These are phyloP conservation scores for Sanghuangporus weigelae DNA, from an alignment of 1,284 basidiomycete genomes.

Conservation along the genomic window DNA sequence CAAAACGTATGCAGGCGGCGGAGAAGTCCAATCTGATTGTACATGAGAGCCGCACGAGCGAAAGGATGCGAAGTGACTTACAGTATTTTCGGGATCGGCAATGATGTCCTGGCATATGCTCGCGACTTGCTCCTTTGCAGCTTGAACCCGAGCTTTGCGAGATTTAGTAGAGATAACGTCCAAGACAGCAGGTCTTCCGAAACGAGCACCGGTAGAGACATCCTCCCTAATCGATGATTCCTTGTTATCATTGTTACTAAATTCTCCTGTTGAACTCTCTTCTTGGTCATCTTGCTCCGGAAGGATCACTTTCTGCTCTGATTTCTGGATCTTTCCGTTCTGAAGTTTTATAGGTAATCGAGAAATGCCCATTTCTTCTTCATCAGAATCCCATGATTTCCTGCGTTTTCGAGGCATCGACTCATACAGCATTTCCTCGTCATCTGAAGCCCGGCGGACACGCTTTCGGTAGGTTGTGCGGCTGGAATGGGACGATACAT, in stretches of 20 bases:
- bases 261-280: conserved; percentile 36
- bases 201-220: conserved; percentile 70
- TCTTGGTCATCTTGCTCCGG: conserved; percentile 25
- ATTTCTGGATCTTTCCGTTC: conserved; percentile 68
- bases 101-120: conserved; percentile 86
- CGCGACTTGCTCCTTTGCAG: conserved; percentile 88
- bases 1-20: conserved; percentile 85
- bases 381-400: conserved; percentile 39
- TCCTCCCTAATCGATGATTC: conserved; percentile 46
- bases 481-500: conserved; percentile 21
- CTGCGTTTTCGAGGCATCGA: conserved; percentile 46
- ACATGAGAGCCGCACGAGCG: conserved; percentile 16
- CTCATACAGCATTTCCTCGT: conserved; percentile 67
- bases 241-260: conserved; percentile 37
- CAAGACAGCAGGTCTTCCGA: conserved; percentile 75
- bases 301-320: conserved; percentile 28
- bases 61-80: conserved; percentile 33
- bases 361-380: conserved; percentile 50
- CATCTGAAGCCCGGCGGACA: conserved; percentile 41
- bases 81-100: conserved; percentile 79
- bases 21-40: conserved; percentile 71
- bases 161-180: conserved; percentile 71
- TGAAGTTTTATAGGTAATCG: conserved; percentile 84
- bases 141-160: conserved; percentile 62
- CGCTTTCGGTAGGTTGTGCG: conserved; percentile 20